Evolutionary conservation across 805 yeast species (phyloP).

Genomic region (Brettanomyces custersianus): DNA sequence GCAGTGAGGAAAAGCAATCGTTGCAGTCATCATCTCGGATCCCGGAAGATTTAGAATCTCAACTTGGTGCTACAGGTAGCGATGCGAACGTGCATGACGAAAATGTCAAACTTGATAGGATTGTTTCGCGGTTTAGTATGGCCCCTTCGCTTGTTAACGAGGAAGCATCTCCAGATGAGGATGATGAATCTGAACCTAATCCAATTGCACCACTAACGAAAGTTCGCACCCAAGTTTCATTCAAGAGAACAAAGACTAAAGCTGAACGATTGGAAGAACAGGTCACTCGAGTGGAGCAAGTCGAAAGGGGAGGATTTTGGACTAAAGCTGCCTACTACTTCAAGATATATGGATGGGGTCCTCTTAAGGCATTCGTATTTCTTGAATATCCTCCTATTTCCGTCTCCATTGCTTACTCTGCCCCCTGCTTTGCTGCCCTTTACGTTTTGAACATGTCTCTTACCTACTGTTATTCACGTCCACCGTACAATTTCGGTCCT

Average conservation of each 20-base stretch:
- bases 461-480: conserved; percentile 47
- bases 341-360: conserved; percentile 45
- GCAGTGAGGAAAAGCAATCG: conserved; percentile 9
- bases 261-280: conserved; percentile 14
- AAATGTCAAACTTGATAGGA: conserved; percentile 20
- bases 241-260: conserved; percentile 11
- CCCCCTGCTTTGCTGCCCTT: conserved; percentile 61
- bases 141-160: conserved; percentile 12
- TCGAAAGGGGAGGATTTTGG: conserved; percentile 9
- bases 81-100: not conserved
- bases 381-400: conserved; percentile 68
- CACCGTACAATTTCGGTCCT: conserved; percentile 63
- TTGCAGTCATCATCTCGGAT: conserved; percentile 6
- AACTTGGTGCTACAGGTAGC: too few relatives aligned
- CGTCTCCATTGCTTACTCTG: conserved; percentile 55
- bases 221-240: conserved; percentile 20
- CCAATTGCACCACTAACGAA: conserved; percentile 24
- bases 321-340: conserved; percentile 18
- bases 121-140: conserved; percentile 27
- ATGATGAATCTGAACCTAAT: not conserved
- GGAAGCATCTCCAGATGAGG: conserved; percentile 21
- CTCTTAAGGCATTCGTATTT: conserved; percentile 52
- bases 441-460: conserved; percentile 72
- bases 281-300: conserved; percentile 13
- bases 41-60: not conserved